phyloP scores from a whole-genome alignment of 805 yeast species.

The Naumovozyma baii region DNA sequence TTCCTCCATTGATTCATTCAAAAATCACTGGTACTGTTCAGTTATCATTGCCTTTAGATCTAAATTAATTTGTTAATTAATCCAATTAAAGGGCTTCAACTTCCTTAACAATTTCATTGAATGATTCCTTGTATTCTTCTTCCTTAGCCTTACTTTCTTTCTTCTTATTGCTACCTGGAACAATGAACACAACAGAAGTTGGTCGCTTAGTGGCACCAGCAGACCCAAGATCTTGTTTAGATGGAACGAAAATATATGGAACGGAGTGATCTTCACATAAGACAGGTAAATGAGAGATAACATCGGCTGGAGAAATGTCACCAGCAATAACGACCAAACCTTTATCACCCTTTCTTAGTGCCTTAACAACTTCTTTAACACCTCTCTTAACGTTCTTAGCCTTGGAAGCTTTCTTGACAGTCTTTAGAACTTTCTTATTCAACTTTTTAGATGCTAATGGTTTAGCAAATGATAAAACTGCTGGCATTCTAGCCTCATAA shows the following conservation, averaged over 20 bases:
- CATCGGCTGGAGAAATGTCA: constrained; percentile 95
- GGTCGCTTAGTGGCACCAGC: constrained; percentile 99
- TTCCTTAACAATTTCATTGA: constrained; percentile 91
- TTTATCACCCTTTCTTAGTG: constrained; percentile 95
- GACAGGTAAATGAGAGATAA: constrained; percentile 93
- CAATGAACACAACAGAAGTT: constrained; percentile 93
- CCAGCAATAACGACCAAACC: constrained; percentile 96
- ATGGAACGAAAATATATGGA: constrained; percentile 89
- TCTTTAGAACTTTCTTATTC: constrained; percentile 89
- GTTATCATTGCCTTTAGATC: neutral
- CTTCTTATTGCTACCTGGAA: constrained; percentile 89
- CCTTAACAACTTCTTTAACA: constrained; percentile 96
- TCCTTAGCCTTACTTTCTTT: constrained; percentile 59
- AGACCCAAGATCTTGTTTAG: constrained; percentile 95
- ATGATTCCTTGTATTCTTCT: constrained; percentile 84
- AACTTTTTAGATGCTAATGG: constrained; percentile 94
- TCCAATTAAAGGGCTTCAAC: constrained; percentile 34
- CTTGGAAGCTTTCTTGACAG: constrained; percentile 95
- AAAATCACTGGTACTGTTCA: too few species aligned
- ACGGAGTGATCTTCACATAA: constrained; percentile 90
- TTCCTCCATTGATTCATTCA: neutral
- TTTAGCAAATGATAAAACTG: constrained; percentile 81
- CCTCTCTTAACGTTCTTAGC: constrained; percentile 98
- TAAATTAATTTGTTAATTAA: neutral
- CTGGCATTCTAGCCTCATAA: constrained; percentile 86